phyloP scores from a whole-genome alignment of 768 basidiomycete species.

The Lentinula aciculospora region DNA sequence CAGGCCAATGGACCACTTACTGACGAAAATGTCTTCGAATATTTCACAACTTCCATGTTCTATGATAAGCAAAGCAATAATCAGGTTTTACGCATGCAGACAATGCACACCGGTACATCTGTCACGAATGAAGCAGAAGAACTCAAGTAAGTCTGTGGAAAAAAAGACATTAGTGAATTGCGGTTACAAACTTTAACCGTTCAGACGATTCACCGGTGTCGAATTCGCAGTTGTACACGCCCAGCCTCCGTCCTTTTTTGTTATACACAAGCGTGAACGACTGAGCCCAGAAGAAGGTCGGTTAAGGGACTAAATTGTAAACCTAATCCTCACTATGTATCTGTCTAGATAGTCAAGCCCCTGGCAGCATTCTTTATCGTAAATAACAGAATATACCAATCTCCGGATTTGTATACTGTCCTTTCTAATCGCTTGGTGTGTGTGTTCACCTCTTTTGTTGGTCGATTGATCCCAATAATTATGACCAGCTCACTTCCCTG shows the following conservation, averaged over 20 bases:
- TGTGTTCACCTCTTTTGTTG: neutral
- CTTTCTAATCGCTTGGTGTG: slow-evolving; percentile 79
- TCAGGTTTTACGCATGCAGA: slow-evolving; percentile 90
- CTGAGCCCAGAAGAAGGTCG: slow-evolving; percentile 79
- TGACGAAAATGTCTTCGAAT: slow-evolving; percentile 78
- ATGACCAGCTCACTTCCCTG: slow-evolving; percentile 56
- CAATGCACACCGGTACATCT: slow-evolving; percentile 75
- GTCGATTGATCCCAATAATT: neutral
- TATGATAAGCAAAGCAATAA: slow-evolving; percentile 95
- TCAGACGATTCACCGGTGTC: slow-evolving; percentile 78
- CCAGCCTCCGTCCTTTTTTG: slow-evolving; percentile 74
- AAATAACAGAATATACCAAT: slow-evolving; percentile 85
- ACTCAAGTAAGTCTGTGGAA: slow-evolving; percentile 55
- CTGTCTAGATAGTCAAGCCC: slow-evolving; percentile 50
- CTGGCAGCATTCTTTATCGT: slow-evolving; percentile 84
- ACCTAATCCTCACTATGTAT: neutral
- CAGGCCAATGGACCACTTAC: slow-evolving; percentile 77
- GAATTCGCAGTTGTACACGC: slow-evolving; percentile 85
- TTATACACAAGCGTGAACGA: slow-evolving; percentile 87
- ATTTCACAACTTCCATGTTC: slow-evolving; percentile 88
- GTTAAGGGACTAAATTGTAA: slow-evolving; percentile 13
- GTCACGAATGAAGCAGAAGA: slow-evolving; percentile 80
- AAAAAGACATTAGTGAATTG: neutral
- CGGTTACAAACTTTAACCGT: neutral
- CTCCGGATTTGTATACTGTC: slow-evolving; percentile 79